phyloP scores from a whole-genome alignment of 495 filamentous ascomycete genomes.

The Penicillium lividum region DNA sequence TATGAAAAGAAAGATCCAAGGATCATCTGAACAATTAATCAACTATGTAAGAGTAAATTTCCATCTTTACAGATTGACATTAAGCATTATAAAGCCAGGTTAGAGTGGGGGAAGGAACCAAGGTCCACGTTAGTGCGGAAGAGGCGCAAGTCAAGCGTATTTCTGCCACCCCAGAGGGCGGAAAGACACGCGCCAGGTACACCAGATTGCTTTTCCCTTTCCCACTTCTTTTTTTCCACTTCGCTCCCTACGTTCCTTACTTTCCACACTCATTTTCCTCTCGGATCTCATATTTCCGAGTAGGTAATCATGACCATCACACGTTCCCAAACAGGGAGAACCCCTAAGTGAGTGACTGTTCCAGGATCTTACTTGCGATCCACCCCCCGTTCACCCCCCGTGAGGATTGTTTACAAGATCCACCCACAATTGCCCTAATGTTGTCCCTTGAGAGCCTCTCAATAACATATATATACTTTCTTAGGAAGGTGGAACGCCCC shows the following conservation, averaged over 20 bases:
- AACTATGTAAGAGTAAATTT: neutral
- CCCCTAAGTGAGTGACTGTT: conserved; percentile 46
- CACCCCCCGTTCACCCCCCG: conserved; percentile 3
- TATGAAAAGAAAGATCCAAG: neutral
- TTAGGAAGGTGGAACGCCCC: conserved; percentile 57
- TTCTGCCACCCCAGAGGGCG: conserved; percentile 19
- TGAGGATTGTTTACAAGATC: conserved; percentile 21
- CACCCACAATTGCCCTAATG: conserved; percentile 4
- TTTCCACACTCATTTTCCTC: conserved; percentile 15
- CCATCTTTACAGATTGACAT: neutral
- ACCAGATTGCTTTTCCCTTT: conserved; percentile 21
- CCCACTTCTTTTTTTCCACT: conserved; percentile 21
- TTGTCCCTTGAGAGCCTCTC: conserved; percentile 4
- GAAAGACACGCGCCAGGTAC: conserved; percentile 18
- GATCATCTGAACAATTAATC: neutral
- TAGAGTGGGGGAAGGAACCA: conserved; percentile 14
- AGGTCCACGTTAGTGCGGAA: conserved; percentile 15
- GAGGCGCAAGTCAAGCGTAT: conserved; percentile 14
- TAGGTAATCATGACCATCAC: conserved; percentile 44
- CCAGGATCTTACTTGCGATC: conserved; percentile 24
- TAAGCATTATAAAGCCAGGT: neutral
- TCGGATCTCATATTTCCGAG: conserved; percentile 28
- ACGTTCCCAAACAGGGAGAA: conserved; percentile 53
- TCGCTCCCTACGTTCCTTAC: conserved; percentile 9
- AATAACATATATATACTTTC: conserved; percentile 12